These are phyloP conservation scores for Linderniella brevidens DNA, from an alignment of 257 asterid genomes.

Conservation along the genomic window DNA sequence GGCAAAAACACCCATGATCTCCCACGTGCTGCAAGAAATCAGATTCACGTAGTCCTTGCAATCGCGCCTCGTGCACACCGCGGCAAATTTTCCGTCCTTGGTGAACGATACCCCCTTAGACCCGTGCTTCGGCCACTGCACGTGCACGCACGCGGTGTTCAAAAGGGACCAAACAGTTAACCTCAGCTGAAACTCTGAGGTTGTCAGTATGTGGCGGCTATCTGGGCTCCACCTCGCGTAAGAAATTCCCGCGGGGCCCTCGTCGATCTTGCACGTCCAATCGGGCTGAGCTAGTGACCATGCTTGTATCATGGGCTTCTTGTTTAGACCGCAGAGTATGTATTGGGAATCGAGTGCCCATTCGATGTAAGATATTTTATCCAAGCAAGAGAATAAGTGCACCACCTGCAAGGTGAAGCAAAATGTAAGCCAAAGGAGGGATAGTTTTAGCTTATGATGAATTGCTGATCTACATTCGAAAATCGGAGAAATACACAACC, in stretches of 20 bases:
- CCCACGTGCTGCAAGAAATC: conserved; percentile 83
- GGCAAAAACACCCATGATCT: conserved; percentile 85
- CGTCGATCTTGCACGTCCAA: conserved; percentile 99
- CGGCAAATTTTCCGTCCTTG: conserved; percentile 93
- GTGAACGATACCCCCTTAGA: conserved; percentile 91
- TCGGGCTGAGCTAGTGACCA: conserved; percentile 96
- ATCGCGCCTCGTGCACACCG: conserved; percentile 94
- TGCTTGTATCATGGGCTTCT: conserved; percentile 93
- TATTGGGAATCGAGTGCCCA: conserved; percentile 98
- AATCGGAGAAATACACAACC: no score
- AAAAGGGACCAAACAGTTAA: conserved; percentile 90
- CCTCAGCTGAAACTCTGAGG: conserved; percentile 87
- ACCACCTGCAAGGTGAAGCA: conserved; percentile 40
- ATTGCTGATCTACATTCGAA: no score
- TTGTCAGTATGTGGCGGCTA: conserved; percentile 96
- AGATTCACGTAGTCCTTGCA: conserved; percentile 95
- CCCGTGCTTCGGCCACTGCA: conserved; percentile 95
- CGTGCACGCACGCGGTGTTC: conserved; percentile 88
- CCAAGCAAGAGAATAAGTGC: conserved; percentile 86
- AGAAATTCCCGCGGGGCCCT: conserved; percentile 89
- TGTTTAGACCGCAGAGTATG: conserved; percentile 80
- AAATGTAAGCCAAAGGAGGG: neutral
- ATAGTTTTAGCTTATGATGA: neutral
- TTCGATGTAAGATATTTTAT: conserved; percentile 79
- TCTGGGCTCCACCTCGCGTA: conserved; percentile 99